Base-by-base conservation (phyloP, 345 rosid species). In the Brassica juncea region DNA sequence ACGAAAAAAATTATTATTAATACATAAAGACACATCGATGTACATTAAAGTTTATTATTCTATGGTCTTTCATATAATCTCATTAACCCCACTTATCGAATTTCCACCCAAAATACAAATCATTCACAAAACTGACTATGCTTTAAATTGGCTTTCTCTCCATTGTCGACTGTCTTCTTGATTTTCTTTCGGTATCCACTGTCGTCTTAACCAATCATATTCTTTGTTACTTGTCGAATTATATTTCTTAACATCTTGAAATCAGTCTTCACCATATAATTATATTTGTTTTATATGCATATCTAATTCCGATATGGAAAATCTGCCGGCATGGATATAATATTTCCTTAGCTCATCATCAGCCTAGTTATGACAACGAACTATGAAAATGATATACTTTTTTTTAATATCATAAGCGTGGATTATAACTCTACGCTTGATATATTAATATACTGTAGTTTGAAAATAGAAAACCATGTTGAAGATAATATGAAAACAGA, bases 1-100 rank as follows among this genome's bases (percentile, higher is more conserved):
- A 4, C 19, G 5, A 32, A 6, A 1, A 52, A 14, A 34, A n/a
- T 49, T 27, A 52, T 27, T 70, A 70, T 39, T 32, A 23, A 72
- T 57, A 55, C 66, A 62, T 52, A 71, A 49, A 49, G 77, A 72
- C 77, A 66, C 77, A 58, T 78, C 77, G 52, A 78, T 78, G 21
- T 66, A 78, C 77, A 72, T 9, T 66, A 66, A 66, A 72, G 54
- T 58, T 54, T 72, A 12, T 57, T 58, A 72, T 78, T 71, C 47
- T 71, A 59, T 30, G 49, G 77, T 59, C 60, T 72, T 66, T 27
- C 52, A 64, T 66, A 44, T 66, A 73, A 78, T 78, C 55, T 78
- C 72, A 44, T 4, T 72, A 72, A 37, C 77, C 81, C 76, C 67
- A 71, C 81, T 78, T 62, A 70, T 71, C 37, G 15, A 27, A 63